These are phyloP conservation scores for Vicia faba DNA, from an alignment of 306 rosid genomes.

Conservation along the genomic window DNA sequence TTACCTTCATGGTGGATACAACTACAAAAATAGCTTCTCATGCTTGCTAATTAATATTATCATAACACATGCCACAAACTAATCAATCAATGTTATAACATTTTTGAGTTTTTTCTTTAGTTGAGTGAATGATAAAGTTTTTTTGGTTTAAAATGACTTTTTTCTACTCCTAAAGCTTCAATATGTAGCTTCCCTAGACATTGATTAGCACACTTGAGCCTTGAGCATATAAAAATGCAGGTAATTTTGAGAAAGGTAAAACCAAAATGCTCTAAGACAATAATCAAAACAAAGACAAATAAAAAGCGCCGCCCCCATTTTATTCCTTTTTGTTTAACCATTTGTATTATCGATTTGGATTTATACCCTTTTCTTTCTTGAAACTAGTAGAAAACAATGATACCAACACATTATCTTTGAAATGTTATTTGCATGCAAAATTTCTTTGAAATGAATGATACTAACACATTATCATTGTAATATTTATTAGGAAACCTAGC, in stretches of 20 bases:
- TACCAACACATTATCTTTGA: slow-evolving; percentile 2
- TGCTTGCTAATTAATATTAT: slow-evolving; percentile 36
- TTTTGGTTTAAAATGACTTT: too few species aligned
- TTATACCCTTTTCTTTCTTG: slow-evolving; percentile 40
- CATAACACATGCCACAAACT: slow-evolving; percentile 37
- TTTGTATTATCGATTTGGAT: slow-evolving; percentile 44
- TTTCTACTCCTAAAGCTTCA: slow-evolving; percentile 30
- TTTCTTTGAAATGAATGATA: too few species aligned
- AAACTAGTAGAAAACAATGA: slow-evolving; percentile 34
- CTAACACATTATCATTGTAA: slow-evolving; percentile 11
- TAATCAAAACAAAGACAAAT: slow-evolving; percentile 51
- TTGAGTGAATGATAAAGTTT: too few species aligned
- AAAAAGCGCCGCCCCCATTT: slow-evolving; percentile 64
- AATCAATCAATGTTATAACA: slow-evolving; percentile 32
- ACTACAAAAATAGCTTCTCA: slow-evolving; percentile 35
- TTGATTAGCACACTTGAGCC: slow-evolving; percentile 26
- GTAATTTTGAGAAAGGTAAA: slow-evolving; percentile 37
- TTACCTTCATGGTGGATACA: slow-evolving; percentile 4
- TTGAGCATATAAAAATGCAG: slow-evolving; percentile 5
- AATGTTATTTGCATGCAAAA: too few species aligned
- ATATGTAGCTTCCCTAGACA: slow-evolving; percentile 51
- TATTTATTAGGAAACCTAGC: not conserved
- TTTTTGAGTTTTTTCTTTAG: too few species aligned
- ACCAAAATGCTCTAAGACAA: slow-evolving; percentile 35
- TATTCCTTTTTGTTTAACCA: slow-evolving; percentile 34